These are phyloP conservation scores for Phialemonium atrogriseum DNA, from an alignment of 2,329 filamentous ascomycete genomes.

Conservation along the genomic window DNA sequence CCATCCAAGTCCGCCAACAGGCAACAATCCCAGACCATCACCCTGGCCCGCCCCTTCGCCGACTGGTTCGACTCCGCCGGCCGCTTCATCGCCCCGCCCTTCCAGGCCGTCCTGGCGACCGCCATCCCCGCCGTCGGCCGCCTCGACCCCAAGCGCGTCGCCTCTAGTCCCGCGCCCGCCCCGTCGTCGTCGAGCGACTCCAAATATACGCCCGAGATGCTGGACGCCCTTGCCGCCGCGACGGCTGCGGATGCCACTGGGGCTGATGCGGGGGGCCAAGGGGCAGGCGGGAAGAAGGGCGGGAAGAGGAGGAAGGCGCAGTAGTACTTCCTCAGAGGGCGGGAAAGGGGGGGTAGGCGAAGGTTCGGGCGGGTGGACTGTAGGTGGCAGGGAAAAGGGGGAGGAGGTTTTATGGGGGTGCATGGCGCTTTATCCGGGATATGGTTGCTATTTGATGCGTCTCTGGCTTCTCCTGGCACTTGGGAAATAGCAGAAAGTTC, in stretches of 20 bases:
- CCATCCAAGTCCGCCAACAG: constrained; percentile 24
- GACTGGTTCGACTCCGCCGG: constrained; percentile 70
- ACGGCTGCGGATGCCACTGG: constrained; percentile 12
- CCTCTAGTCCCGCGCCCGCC: constrained; percentile 22
- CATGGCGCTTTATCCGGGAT: too few relatives aligned
- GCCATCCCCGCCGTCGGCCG: constrained; percentile 57
- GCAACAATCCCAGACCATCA: constrained; percentile 36
- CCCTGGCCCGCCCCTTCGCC: constrained; percentile 58
- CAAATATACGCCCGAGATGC: constrained; percentile 31
- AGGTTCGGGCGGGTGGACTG: neutral
- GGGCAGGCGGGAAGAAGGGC: constrained; percentile 28
- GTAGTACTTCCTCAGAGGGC: neutral
- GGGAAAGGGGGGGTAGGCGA: neutral
- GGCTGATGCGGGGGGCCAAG: constrained; percentile 21
- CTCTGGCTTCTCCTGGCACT: too few relatives aligned
- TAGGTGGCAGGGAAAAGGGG: neutral
- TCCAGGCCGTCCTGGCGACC: constrained; percentile 70
- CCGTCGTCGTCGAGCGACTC: constrained; percentile 25
- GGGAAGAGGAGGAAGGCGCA: constrained; percentile 39
- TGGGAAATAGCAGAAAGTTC: too few relatives aligned
- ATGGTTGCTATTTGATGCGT: too few relatives aligned
- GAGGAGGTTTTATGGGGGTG: too few relatives aligned
- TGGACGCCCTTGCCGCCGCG: constrained; percentile 33
- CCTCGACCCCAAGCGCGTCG: constrained; percentile 53
- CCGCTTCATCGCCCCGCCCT: constrained; percentile 64